Evolutionary conservation across 2,329 filamentous ascomycete genomes (phyloP), one percentile per base, ranked within the genome.

Genomic region (Thelonectria discophora): DNA sequence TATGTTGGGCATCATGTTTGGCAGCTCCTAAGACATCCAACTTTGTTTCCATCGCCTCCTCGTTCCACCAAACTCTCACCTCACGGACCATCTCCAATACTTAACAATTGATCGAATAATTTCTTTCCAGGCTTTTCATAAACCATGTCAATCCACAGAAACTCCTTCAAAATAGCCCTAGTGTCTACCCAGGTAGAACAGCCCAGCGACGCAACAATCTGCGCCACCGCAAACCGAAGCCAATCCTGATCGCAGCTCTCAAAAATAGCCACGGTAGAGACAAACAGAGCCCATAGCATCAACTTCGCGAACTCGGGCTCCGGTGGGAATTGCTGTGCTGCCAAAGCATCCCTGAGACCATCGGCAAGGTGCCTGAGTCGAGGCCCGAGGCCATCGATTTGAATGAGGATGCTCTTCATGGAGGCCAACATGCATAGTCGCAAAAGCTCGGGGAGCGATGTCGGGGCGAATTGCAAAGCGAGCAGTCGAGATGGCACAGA

Each of bases 391-490:
- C 62, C 60, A 7, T 60, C 54, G 13, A 65, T 62, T 15, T 63
- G 60, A 2, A 62, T 46, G 8, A 69, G 43, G 2, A 69, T 45
- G 12, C 63, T 64, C 42, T 70, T 73, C 15, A 65, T 60, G 21
- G 64, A 71, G 0, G 68, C 69, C 2, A 73, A 43, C 71, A 74
- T 69, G 8, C 57, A 69, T 2, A 72, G 48, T 11, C 67, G 48
- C 18, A 64, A 30, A 1, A 67, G 18, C 42, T 66, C 66, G 3
- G 60, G 17, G 2, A 56, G 15, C 2, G 67, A 65, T 4, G 55
- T 11, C 2, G 55, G 21, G 3, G 67, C 65, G 27, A 64, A 66
- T 9, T 53, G 42, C 3, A 74, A 60, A 37, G 54, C 48, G 7
- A 71, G 12, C 0, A 74, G 60, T 1, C 72, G 63, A 13, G 67